phyloP scores from a whole-genome alignment of 1,284 basidiomycete genomes.

The Ceratobasidium theobromae region DNA sequence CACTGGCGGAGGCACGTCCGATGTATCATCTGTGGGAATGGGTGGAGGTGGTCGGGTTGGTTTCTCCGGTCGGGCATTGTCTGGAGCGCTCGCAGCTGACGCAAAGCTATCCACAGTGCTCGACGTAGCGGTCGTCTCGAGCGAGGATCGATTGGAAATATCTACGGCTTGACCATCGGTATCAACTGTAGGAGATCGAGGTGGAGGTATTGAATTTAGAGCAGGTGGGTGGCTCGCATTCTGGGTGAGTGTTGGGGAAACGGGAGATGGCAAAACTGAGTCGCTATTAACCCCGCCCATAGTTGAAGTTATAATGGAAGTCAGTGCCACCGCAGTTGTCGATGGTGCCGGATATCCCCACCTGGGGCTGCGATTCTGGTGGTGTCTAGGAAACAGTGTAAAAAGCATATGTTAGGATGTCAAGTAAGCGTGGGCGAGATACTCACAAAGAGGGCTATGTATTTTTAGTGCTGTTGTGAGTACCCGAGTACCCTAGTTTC shows the following conservation, averaged over 20 bases:
- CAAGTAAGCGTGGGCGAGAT: not conserved
- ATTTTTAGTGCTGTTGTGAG: not conserved
- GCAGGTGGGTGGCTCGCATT: not conserved
- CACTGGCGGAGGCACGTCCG: conserved; percentile 19
- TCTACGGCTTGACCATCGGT: not conserved
- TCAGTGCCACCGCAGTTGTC: not conserved
- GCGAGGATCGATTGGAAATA: not conserved
- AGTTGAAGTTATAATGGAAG: conserved; percentile 6
- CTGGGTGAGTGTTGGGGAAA: not conserved
- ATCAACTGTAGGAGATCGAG: conserved; percentile 11
- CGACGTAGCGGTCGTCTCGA: conserved; percentile 9
- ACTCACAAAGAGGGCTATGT: not conserved
- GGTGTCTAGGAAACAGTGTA: conserved; percentile 7
- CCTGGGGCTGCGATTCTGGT: conserved; percentile 5
- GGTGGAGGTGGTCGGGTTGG: conserved; percentile 11
- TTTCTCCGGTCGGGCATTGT: conserved; percentile 17
- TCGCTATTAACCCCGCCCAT: conserved; percentile 20
- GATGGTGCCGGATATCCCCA: conserved; percentile 8
- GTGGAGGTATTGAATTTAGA: not conserved
- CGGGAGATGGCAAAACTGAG: conserved; percentile 3
- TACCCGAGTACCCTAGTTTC: not conserved
- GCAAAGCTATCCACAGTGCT: conserved; percentile 26
- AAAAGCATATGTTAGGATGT: conserved; percentile 11
- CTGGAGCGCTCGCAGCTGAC: conserved; percentile 21
- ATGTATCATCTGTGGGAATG: not conserved